A percentile compares a stretch with the other conserved stretches of the same genome.
Evolutionary conservation across 1,284 basidiomycete genomes (phyloP).

Genomic region (Cutaneotrichosporon cyanovorans): DNA sequence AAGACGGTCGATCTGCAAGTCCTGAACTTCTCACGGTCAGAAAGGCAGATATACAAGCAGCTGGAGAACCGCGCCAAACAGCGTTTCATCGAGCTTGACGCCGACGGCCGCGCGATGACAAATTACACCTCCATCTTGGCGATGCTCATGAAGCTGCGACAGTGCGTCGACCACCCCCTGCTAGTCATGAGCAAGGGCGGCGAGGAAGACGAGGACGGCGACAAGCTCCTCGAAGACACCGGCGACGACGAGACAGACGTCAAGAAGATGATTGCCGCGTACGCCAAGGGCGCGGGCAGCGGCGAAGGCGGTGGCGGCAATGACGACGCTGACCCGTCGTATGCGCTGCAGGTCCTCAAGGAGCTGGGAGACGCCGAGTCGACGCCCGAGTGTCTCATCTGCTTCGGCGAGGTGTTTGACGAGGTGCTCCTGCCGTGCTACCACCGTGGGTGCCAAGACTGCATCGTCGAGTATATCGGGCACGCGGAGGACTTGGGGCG

Average conservation of each 20-base stretch:
- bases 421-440: slow-evolving; percentile 67
- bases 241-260: slow-evolving; percentile 51
- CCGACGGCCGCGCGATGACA: slow-evolving; percentile 67
- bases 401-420: slow-evolving; percentile 51
- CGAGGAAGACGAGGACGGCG: slow-evolving; percentile 48
- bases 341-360: slow-evolving; percentile 60
- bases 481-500: slow-evolving; percentile 42
- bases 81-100: slow-evolving; percentile 64
- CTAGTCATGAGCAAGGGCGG: slow-evolving; percentile 56
- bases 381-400: slow-evolving; percentile 67
- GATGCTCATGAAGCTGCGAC: slow-evolving; percentile 82
- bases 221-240: slow-evolving; percentile 44
- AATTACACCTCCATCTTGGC: slow-evolving; percentile 86
- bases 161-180: slow-evolving; percentile 75
- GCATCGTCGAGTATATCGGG: slow-evolving; percentile 43
- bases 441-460: slow-evolving; percentile 58
- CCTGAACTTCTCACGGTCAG: slow-evolving; percentile 66
- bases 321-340: slow-evolving; percentile 43
- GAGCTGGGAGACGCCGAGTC: slow-evolving; percentile 49
- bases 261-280: slow-evolving; percentile 58
- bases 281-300: slow-evolving; percentile 40
- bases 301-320: too few species aligned
- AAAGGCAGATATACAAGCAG: slow-evolving; percentile 66
- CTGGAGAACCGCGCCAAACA: slow-evolving; percentile 43
- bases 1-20: slow-evolving; percentile 70